phyloP scores from a whole-genome alignment of 768 basidiomycete genomes.

The Tulasnella sp. region DNA sequence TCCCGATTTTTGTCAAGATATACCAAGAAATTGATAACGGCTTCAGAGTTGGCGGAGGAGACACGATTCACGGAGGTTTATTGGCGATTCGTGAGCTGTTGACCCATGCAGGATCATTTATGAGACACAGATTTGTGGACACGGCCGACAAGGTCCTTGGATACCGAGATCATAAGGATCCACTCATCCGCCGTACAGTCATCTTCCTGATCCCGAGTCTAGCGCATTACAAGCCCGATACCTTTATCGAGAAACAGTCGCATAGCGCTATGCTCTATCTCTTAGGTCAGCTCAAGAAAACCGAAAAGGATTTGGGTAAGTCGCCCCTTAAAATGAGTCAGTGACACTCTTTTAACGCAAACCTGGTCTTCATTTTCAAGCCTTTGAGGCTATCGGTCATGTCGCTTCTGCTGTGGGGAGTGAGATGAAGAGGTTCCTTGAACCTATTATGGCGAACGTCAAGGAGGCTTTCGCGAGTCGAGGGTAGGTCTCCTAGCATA shows the following conservation, averaged over 20 bases:
- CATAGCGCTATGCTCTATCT: slow-evolving; percentile 93
- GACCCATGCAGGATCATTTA: slow-evolving; percentile 90
- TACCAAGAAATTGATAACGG: slow-evolving; percentile 76
- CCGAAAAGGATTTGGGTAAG: slow-evolving; percentile 80
- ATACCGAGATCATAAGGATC: slow-evolving; percentile 79
- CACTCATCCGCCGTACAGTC: slow-evolving; percentile 83
- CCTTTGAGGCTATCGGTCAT: slow-evolving; percentile 94
- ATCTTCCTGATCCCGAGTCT: slow-evolving; percentile 92
- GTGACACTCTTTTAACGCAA: slow-evolving; percentile 15
- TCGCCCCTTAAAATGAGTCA: not conserved
- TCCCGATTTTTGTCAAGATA: slow-evolving; percentile 63
- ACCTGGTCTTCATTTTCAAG: slow-evolving; percentile 28
- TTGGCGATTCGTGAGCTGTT: slow-evolving; percentile 86
- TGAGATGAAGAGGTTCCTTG: slow-evolving; percentile 93
- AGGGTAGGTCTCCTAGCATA: slow-evolving; percentile 43
- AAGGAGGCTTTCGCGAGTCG: slow-evolving; percentile 78
- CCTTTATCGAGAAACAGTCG: slow-evolving; percentile 81
- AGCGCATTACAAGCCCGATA: slow-evolving; percentile 87
- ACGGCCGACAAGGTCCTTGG: slow-evolving; percentile 83
- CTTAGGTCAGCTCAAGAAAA: slow-evolving; percentile 76
- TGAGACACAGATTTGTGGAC: slow-evolving; percentile 76
- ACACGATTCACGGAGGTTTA: slow-evolving; percentile 85
- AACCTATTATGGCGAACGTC: slow-evolving; percentile 79
- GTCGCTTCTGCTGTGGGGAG: slow-evolving; percentile 84
- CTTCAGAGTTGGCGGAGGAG: slow-evolving; percentile 65